Evolutionary conservation across 495 filamentous ascomycete genomes (phyloP), one percentile per base, ranked within the genome.

Genomic region (Penicillium egyptiacum): DNA sequence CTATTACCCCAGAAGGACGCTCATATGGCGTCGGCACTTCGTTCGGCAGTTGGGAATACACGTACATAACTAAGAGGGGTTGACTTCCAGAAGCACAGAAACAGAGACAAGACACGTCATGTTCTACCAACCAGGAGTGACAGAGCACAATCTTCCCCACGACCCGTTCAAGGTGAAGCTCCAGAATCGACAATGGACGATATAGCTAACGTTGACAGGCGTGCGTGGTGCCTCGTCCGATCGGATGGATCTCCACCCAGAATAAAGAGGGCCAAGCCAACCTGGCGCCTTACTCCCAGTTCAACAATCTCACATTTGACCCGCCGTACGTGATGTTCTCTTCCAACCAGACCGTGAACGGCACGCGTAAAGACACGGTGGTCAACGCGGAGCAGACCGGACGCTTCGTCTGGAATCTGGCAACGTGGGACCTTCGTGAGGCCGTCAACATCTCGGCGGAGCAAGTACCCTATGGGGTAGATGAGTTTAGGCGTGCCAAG

Each of bases 321-420:
- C 83, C 83, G 16, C 81, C 82, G 0, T 82, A 80, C 58, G 75
- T 86, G 44, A 79, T 84, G 77, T 83, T 84, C 68, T 65, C 67
- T 31, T 73, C 79, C 1, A 84, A 84, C 69, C 79, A 82, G 49
- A 80, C 76, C 4, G 61, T 67, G 2, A 37, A 56, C 20, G 68
- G 62, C 5, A 41, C 40, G 4, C 77, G 80, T 50, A 85, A 84
- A 58, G 81, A 86, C 64, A 81, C 79, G 0, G 76, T 80, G 20
- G 53, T 70, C 54, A 85, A 86, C 59, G 74, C 72, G 56, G 79
- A 83, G 63, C 44, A 71, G 6, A 83, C 81, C 1, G 79, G 80
- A 31, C 63, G 71, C 1, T 84, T 86, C 64, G 79, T 78, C 51
- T 84, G 81, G 81, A 83, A 83, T 57, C 66, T 86, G 31, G 81